Evolutionary conservation across 495 filamentous ascomycete species (phyloP).

Genomic region (Hypoxylon lienhwacheense): DNA sequence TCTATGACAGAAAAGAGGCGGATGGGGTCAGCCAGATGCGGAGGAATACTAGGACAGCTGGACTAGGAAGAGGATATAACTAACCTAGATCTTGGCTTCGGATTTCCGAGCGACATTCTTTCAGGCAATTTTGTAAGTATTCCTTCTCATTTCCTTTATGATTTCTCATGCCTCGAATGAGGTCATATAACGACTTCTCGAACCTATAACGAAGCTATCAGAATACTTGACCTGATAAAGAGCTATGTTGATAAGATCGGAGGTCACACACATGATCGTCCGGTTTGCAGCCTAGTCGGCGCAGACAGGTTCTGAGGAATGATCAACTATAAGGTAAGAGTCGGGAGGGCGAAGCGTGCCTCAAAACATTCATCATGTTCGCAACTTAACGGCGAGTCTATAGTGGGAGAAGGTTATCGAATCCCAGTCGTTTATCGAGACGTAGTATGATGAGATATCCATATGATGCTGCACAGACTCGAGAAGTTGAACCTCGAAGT

Average conservation of each 20-base stretch:
- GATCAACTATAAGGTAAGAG: slow-evolving; percentile 19
- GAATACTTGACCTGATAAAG: background rate
- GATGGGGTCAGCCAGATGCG: slow-evolving; percentile 36
- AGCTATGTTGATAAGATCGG: background rate
- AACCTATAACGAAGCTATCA: slow-evolving; percentile 65
- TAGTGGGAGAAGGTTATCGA: too few species aligned
- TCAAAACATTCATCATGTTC: slow-evolving; percentile 29
- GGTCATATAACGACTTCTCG: slow-evolving; percentile 98
- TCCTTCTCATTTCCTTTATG: slow-evolving; percentile 93
- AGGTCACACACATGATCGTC: slow-evolving; percentile 35
- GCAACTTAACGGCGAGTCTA: background rate
- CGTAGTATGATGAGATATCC: too few species aligned
- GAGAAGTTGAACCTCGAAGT: too few species aligned
- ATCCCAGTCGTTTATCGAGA: too few species aligned
- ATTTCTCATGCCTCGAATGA: slow-evolving; percentile 90
- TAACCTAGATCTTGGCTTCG: slow-evolving; percentile 88
- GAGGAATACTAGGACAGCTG: background rate
- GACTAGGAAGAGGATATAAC: slow-evolving; percentile 14
- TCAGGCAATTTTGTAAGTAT: slow-evolving; percentile 86
- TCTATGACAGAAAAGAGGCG: slow-evolving; percentile 55
- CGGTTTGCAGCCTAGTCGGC: slow-evolving; percentile 25
- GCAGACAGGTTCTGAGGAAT: slow-evolving; percentile 13
- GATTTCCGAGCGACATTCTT: slow-evolving; percentile 92
- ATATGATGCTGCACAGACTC: too few species aligned
- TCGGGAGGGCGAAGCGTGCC: slow-evolving; percentile 7